Base-by-base conservation (phyloP, 2,329 filamentous ascomycete species). In the Trichoderma atrobrunneum region DNA sequence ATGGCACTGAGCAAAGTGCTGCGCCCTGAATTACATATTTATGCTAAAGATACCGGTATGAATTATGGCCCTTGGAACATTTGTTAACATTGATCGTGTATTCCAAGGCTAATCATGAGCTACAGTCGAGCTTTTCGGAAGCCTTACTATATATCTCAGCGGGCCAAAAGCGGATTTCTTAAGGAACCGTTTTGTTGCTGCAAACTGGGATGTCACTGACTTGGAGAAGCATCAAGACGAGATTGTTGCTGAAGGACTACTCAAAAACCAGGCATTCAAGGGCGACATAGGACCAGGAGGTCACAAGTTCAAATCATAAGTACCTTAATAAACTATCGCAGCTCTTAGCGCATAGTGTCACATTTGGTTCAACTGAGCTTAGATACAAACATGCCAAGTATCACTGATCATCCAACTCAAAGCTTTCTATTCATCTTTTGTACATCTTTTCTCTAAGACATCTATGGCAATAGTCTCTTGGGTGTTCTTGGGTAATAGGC, bases 401-500 rank as follows among this genome's bases (percentile, higher is more conserved):
- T n/a, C n/a, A n/a, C n/a, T n/a, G n/a, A n/a, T n/a, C n/a, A n/a
- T n/a, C n/a, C 30, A 56, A 66, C 48, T 36, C 30, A 32, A 7
- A 32, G 5, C 10, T 34, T 21, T 60, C 56, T 48, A 51, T 39
- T 57, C 30, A 12, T 51, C n/a, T 51, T 56, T 39, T 43, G 30
- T 66, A 26, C 63, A 28, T 63, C 39, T 26, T 59, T 54, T 54
- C 5, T 59, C 36, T 30, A 56, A 28, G 30, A 16, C 71, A 79
- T 62, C 57, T 80, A 89, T 74, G 88, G 87, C 73, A 85, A 76
- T 75, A 90, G 79, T 72, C 88, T 84, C 85, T 89, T 90, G 8
- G 88, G 88, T 18, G 88, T 90, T 63, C 88, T 82, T 11, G 88
- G 88, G 78, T 89, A 90, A 77, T 86, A 89, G 66, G 83, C 83